Percentiles rank a stretch among this genome's conserved stretches.
Evolutionary conservation across 2,329 filamentous ascomycete species (phyloP).

Genomic region (Tolypocladium cylindrosporum): DNA sequence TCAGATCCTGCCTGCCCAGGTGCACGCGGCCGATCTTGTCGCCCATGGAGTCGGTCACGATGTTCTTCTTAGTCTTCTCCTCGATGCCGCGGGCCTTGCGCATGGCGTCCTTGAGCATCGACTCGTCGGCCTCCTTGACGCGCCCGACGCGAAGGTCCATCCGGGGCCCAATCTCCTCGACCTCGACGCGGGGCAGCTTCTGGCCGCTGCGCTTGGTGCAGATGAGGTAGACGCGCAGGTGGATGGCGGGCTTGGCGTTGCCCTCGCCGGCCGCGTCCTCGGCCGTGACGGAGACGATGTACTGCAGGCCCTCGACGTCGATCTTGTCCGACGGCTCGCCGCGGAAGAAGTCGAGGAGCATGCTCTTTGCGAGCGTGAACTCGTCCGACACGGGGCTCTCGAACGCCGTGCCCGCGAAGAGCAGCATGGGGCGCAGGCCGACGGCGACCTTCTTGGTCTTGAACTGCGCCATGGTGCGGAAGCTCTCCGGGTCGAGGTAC

Average conservation of each 20-base stretch:
- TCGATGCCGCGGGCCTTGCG: constrained; percentile 68
- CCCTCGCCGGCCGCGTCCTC: constrained; percentile 45
- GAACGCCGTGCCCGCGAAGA: constrained; percentile 84
- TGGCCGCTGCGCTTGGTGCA: constrained; percentile 79
- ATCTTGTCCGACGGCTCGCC: constrained; percentile 67
- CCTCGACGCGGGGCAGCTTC: constrained; percentile 78
- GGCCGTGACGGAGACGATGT: constrained; percentile 73
- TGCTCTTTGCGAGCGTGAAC: constrained; percentile 77
- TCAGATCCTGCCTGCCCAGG: constrained; percentile 79
- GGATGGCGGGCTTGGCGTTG: constrained; percentile 44
- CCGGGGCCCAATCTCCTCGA: constrained; percentile 90
- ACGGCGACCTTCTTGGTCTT: constrained; percentile 66
- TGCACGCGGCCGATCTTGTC: constrained; percentile 96
- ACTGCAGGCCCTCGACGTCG: constrained; percentile 91
- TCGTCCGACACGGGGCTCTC: constrained; percentile 70
- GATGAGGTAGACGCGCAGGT: constrained; percentile 76
- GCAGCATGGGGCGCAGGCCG: constrained; percentile 77
- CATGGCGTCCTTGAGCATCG: constrained; percentile 80
- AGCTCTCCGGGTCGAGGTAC: constrained; percentile 65
- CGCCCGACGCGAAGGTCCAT: constrained; percentile 87
- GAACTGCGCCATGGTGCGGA: constrained; percentile 63
- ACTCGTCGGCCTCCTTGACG: constrained; percentile 65
- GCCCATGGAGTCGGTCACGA: constrained; percentile 80
- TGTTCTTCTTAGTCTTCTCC: constrained; percentile 90
- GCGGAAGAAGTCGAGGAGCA: constrained; percentile 86